These are phyloP conservation scores for Candida incommunis DNA, from an alignment of 805 yeast genomes.

Conservation along the genomic window DNA sequence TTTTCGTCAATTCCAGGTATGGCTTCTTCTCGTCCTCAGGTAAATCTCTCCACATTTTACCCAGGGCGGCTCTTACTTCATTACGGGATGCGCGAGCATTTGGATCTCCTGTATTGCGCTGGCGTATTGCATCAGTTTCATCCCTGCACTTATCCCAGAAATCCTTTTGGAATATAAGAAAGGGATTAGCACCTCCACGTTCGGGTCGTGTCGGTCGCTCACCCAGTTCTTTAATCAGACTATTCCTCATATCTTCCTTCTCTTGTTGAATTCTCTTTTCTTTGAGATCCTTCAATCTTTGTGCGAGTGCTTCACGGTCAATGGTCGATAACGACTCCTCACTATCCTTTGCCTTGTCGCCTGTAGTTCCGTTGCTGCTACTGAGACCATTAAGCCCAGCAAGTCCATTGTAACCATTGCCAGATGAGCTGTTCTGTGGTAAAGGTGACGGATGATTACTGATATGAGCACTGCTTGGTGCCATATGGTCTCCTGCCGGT, in stretches of 20 bases:
- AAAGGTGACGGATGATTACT: neutral
- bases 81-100: constrained; percentile 22
- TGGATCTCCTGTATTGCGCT: constrained; percentile 17
- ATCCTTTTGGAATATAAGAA: constrained; percentile 26
- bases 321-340: neutral
- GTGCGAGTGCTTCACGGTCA: constrained; percentile 11
- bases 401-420: too few relatives aligned
- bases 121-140: constrained; percentile 22
- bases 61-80: constrained; percentile 26
- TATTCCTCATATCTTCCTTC: constrained; percentile 21
- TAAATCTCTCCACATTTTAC: constrained; percentile 27
- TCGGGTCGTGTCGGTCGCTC: constrained; percentile 25
- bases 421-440: neutral
- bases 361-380: too few relatives aligned
- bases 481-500: neutral
- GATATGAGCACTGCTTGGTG: neutral
- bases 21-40: constrained; percentile 24
- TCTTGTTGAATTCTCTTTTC: constrained; percentile 18
- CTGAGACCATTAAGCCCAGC: too few relatives aligned
- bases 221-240: constrained; percentile 23
- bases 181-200: constrained; percentile 26
- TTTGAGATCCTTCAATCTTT: constrained; percentile 15
- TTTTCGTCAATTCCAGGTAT: constrained; percentile 21
- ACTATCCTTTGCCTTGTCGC: neutral
- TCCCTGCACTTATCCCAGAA: constrained; percentile 27